Conservation (phyloP, 2,329 filamentous ascomycete species). For the Dothidotthia symphoricarpi region DNA sequence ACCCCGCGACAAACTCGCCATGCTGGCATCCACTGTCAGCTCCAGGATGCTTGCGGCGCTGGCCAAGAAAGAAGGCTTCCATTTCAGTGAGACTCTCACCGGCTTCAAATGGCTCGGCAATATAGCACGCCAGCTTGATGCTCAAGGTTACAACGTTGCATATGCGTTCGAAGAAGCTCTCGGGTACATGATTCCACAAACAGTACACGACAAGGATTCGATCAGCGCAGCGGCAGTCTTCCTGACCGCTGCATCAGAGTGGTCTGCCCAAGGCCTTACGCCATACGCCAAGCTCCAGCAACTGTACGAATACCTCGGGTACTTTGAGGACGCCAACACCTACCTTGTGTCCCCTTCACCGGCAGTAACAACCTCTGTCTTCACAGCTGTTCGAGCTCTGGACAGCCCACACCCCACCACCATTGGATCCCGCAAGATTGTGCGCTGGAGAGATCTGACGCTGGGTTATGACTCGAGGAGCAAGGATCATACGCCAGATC, state of each 20-base stretch:
- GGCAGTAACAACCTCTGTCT: conserved; percentile 53
- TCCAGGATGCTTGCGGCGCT: conserved; percentile 62
- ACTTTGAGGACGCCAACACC: conserved; percentile 63
- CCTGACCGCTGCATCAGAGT: conserved; percentile 54
- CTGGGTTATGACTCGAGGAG: conserved; percentile 59
- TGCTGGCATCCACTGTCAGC: conserved; percentile 64
- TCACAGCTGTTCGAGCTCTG: conserved; percentile 53
- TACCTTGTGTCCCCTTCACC: conserved; percentile 61
- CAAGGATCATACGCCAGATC: conserved; percentile 50
- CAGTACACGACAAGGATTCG: conserved; percentile 65
- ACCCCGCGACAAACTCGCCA: conserved; percentile 47
- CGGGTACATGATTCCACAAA: conserved; percentile 63
- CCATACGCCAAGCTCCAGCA: conserved; percentile 57
- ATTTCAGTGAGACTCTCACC: conserved; percentile 61
- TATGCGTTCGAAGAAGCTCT: conserved; percentile 66
- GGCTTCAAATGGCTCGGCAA: conserved; percentile 70
- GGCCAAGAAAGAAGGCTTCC: conserved; percentile 55
- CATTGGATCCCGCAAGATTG: conserved; percentile 54
- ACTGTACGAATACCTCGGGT: conserved; percentile 58
- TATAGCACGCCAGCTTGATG: conserved; percentile 52
- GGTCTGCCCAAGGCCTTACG: conserved; percentile 54
- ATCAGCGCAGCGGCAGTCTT: conserved; percentile 61
- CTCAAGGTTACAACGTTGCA: conserved; percentile 50
- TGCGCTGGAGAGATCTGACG: conserved; percentile 62
- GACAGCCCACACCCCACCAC: conserved; percentile 44